Conservation (phyloP, 164 flowering plant species). For the Euptelea pleiosperma region DNA sequence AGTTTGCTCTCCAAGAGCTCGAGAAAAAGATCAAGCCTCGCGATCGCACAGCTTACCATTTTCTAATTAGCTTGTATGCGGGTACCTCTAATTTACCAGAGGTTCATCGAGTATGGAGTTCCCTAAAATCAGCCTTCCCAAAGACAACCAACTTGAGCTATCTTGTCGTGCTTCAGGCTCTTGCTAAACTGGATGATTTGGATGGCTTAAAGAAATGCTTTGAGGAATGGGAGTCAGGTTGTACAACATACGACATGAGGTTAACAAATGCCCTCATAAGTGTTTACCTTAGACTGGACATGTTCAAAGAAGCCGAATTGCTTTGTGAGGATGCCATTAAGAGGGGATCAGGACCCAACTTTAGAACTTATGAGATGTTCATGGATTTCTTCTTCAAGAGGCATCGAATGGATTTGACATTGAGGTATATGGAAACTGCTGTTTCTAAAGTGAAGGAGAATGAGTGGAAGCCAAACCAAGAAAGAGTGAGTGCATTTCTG, state of each 20-base stretch:
- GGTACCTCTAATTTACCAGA: slow-evolving; percentile 34
- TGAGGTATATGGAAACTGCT: slow-evolving; percentile 38
- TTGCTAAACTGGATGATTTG: slow-evolving; percentile 44
- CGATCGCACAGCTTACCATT: slow-evolving; percentile 54
- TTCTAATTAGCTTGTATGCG: slow-evolving; percentile 58
- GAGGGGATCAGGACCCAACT: slow-evolving; percentile 29
- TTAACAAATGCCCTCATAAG: slow-evolving; percentile 33
- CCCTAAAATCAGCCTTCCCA: slow-evolving; percentile 37
- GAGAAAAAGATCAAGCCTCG: slow-evolving; percentile 31
- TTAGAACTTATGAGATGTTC: slow-evolving; percentile 37
- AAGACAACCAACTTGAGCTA: slow-evolving; percentile 45
- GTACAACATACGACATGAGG: slow-evolving; percentile 46
- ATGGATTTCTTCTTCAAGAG: slow-evolving; percentile 41
- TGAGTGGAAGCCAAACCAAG: slow-evolving; percentile 42
- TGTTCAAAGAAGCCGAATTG: slow-evolving; percentile 53
- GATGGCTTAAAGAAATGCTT: slow-evolving; percentile 38
- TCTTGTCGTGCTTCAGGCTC: slow-evolving; percentile 54
- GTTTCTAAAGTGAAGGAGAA: slow-evolving; percentile 20
- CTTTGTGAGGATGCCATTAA: slow-evolving; percentile 30
- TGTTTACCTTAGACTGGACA: slow-evolving; percentile 38
- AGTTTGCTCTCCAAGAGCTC: slow-evolving; percentile 42
- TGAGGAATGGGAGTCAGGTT: slow-evolving; percentile 59
- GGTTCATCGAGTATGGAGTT: slow-evolving; percentile 55
- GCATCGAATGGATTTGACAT: slow-evolving; percentile 33
- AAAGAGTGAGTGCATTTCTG: slow-evolving; percentile 33